A percentile compares a stretch with the other conserved stretches of the same genome.
phyloP scores from a whole-genome alignment of 1,284 basidiomycete genomes.

The Rhizopogon hawkerae region DNA sequence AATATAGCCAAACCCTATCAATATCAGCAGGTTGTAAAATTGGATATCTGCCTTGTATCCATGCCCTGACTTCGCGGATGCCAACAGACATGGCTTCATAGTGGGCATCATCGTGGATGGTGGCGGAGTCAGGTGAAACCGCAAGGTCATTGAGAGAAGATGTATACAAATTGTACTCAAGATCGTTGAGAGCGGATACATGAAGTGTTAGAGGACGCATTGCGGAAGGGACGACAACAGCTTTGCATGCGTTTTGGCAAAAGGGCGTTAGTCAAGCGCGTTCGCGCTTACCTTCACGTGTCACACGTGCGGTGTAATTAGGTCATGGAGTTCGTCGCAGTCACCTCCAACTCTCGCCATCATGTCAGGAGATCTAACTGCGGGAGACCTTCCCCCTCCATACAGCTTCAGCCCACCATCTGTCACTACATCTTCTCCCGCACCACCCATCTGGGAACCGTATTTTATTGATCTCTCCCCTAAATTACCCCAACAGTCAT shows the following conservation, averaged over 20 bases:
- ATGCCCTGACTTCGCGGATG: constrained; percentile 61
- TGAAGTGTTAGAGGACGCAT: constrained; percentile 59
- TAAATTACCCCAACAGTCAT: neutral
- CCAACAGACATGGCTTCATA: constrained; percentile 46
- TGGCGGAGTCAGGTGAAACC: constrained; percentile 25
- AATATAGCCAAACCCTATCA: constrained; percentile 40
- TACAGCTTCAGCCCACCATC: neutral
- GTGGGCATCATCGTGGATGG: constrained; percentile 34
- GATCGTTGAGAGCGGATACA: constrained; percentile 63
- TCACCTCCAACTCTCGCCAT: no score
- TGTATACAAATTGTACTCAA: constrained; percentile 60
- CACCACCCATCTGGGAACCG: constrained; percentile 23
- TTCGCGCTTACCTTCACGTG: no score
- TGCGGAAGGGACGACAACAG: neutral
- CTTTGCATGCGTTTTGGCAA: neutral
- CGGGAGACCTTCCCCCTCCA: constrained; percentile 3
- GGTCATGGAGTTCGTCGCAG: no score
- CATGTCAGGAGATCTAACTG: neutral
- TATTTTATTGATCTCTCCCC: constrained; percentile 18
- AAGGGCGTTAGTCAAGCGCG: neutral
- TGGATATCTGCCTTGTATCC: constrained; percentile 63
- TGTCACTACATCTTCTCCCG: neutral
- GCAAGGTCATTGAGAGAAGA: constrained; percentile 49
- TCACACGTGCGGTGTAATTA: no score
- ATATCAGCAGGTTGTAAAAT: constrained; percentile 43